Evolutionary conservation across 805 yeast species (phyloP).

Genomic region (Ogataea degrootiae): DNA sequence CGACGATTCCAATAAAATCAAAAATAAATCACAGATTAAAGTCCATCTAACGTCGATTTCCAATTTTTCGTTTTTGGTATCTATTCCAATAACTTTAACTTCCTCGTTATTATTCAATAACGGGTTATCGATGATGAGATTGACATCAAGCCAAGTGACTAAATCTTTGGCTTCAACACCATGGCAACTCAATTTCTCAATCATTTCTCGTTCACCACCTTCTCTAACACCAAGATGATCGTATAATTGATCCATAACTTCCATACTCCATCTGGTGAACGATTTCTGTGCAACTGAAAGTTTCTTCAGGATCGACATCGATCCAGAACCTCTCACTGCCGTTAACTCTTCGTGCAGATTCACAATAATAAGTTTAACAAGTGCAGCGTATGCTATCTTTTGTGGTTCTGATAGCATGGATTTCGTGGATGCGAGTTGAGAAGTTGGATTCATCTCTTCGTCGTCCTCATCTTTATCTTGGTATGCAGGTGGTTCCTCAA

Average conservation of each 20-base stretch:
- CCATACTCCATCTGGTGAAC: constrained; percentile 80
- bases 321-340: constrained; percentile 46
- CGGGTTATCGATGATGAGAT: constrained; percentile 47
- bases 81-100: constrained; percentile 18
- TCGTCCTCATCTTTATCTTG: constrained; percentile 14
- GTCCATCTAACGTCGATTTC: constrained; percentile 90
- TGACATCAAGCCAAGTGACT: constrained; percentile 47
- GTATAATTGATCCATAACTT: constrained; percentile 65
- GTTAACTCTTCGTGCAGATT: constrained; percentile 83
- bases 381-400: constrained; percentile 86
- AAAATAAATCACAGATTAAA: constrained; percentile 81
- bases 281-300: constrained; percentile 68
- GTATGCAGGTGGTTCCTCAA: constrained; percentile 13
- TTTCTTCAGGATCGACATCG: constrained; percentile 50
- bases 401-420: constrained; percentile 77
- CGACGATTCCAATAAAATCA: constrained; percentile 75
- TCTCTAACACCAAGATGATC: constrained; percentile 71
- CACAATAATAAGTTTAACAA: constrained; percentile 68
- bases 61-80: constrained; percentile 32
- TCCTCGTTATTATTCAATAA: constrained; percentile 22
- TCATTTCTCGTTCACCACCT: constrained; percentile 76
- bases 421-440: constrained; percentile 75
- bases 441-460: constrained; percentile 43
- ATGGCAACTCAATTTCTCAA: constrained; percentile 78
- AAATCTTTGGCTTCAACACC: constrained; percentile 76